phyloP scores from a whole-genome alignment of 208 protist genomes.

The Acanthamoeba castellanii region DNA sequence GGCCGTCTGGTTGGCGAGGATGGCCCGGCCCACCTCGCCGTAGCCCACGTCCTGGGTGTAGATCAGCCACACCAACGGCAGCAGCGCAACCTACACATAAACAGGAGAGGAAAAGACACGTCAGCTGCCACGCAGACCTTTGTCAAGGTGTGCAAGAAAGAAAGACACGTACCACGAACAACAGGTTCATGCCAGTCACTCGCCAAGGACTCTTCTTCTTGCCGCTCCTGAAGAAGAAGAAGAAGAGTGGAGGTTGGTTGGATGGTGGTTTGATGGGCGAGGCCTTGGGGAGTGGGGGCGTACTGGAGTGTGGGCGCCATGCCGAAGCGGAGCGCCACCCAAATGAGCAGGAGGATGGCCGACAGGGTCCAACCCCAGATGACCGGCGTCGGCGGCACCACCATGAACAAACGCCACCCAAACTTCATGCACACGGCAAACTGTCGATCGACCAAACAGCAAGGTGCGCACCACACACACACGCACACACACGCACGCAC shows the following conservation, averaged over 20 bases:
- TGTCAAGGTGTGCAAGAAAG: background rate
- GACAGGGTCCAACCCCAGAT: conserved; percentile 43
- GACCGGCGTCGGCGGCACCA: conserved; percentile 22
- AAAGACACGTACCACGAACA: background rate
- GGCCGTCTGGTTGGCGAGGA: conserved; percentile 12
- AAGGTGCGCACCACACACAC: too few relatives aligned
- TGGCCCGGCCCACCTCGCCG: conserved; percentile 4
- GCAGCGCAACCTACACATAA: background rate
- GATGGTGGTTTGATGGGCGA: background rate
- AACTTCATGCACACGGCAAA: conserved; percentile 64
- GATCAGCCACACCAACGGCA: conserved; percentile 36
- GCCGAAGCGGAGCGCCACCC: conserved; percentile 30
- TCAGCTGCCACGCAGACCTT: background rate
- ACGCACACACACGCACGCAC: too few relatives aligned
- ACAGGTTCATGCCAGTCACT: conserved; percentile 25
- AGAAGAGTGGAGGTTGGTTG: background rate
- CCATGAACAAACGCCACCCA: conserved; percentile 35
- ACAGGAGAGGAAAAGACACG: background rate
- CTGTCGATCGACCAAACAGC: background rate
- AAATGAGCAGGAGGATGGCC: background rate
- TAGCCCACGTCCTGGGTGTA: conserved; percentile 48
- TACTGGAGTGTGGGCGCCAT: conserved; percentile 34
- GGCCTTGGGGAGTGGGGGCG: background rate
- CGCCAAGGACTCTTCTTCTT: conserved; percentile 44
- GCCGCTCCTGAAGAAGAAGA: background rate